Percentiles rank a stretch among this genome's conserved stretches.
phyloP scores from a whole-genome alignment of 352 stramenopile species.

The Pythium chondricola region DNA sequence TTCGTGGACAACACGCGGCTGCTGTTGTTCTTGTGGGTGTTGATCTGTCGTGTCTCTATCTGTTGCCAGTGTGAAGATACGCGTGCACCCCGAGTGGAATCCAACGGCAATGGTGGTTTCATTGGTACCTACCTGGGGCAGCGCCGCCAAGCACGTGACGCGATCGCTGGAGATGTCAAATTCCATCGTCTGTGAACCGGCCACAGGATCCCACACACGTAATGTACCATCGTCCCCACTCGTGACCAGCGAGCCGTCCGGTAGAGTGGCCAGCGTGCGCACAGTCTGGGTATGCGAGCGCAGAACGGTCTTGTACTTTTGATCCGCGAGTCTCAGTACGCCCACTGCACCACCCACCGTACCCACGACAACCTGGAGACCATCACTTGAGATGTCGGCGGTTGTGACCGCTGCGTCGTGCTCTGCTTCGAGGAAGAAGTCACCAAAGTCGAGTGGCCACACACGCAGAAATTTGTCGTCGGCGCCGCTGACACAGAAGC shows the following conservation, averaged over 20 bases:
- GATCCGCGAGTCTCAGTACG: conserved; percentile 75
- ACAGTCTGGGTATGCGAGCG: conserved; percentile 63
- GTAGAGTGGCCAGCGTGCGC: conserved; percentile 26
- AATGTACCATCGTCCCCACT: conserved; percentile 72
- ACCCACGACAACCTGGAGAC: conserved; percentile 72
- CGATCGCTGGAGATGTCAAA: conserved; percentile 69
- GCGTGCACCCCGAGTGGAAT: conserved; percentile 75
- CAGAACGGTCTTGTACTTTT: conserved; percentile 77
- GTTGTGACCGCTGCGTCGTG: conserved; percentile 66
- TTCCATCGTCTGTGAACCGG: conserved; percentile 72
- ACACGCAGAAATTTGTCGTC: conserved; percentile 86
- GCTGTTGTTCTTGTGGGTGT: background rate
- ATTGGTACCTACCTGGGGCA: conserved; percentile 8
- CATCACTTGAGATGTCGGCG: conserved; percentile 70
- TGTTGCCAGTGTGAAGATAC: conserved; percentile 86
- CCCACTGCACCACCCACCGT: conserved; percentile 74
- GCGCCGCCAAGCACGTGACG: conserved; percentile 56
- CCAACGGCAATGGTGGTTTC: conserved; percentile 55
- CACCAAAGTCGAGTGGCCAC: conserved; percentile 89
- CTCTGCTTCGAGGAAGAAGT: conserved; percentile 89
- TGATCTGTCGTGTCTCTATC: conserved; percentile 2
- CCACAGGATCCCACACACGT: conserved; percentile 70
- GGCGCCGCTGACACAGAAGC: conserved; percentile 85
- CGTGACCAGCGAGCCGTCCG: conserved; percentile 43
- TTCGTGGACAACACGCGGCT: conserved; percentile 47